A percentile compares a stretch with the other conserved stretches of the same genome.
Evolutionary conservation across 1,284 basidiomycete species (phyloP).

Genomic region (Gastroboletus turbinatus): DNA sequence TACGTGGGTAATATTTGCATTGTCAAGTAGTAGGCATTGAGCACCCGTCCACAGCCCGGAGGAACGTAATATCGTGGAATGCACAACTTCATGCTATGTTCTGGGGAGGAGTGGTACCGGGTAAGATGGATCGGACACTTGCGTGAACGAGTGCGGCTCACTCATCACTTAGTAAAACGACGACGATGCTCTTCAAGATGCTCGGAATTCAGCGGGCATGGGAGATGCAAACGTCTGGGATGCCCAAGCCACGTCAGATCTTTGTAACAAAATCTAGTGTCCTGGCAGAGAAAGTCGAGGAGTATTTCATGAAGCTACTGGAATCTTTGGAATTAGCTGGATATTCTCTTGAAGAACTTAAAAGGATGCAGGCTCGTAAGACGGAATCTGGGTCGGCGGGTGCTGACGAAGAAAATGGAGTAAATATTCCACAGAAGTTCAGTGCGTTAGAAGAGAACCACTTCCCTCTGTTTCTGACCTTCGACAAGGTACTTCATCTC

Average conservation of each 20-base stretch:
- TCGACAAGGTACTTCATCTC: conserved; percentile 50
- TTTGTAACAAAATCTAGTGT: conserved; percentile 72
- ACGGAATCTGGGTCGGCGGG: conserved; percentile 44
- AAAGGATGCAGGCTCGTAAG: conserved; percentile 23
- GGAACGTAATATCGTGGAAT: conserved; percentile 62
- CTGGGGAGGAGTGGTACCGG: conserved; percentile 73
- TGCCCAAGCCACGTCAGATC: conserved; percentile 56
- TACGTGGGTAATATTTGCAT: conserved; percentile 40
- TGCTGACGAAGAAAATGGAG: conserved; percentile 47
- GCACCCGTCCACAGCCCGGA: conserved; percentile 39
- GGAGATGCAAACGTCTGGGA: conserved; percentile 30
- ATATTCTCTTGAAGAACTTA: conserved; percentile 41
- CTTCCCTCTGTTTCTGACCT: conserved; percentile 72
- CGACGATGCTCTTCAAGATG: conserved; percentile 75
- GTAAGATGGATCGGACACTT: conserved; percentile 34
- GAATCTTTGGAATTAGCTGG: conserved; percentile 45
- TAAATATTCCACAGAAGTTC: conserved; percentile 54
- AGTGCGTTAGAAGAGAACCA: conserved; percentile 58
- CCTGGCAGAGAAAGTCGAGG: conserved; percentile 63
- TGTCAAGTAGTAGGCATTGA: background rate
- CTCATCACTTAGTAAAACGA: conserved; percentile 57
- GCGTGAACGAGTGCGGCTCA: background rate
- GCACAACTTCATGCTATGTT: conserved; percentile 63
- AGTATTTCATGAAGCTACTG: conserved; percentile 58
- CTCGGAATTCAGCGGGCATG: conserved; percentile 58